Percentiles rank a stretch among this genome's conserved stretches.
Evolutionary conservation across 345 rosid genomes (phyloP).

Genomic region (Moricandia moricandioides): DNA sequence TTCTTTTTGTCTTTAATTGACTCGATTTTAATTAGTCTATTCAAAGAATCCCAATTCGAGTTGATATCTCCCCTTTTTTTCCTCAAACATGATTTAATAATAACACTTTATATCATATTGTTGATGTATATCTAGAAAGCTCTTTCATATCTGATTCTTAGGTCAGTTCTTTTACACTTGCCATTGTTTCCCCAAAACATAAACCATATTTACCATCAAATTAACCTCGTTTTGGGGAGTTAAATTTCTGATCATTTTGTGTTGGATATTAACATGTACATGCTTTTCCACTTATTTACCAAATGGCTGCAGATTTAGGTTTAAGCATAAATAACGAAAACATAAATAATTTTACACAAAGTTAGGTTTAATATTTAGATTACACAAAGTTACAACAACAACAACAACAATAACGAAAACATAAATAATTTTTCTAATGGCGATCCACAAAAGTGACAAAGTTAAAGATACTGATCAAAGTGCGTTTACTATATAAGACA

Average conservation of each 20-base stretch:
- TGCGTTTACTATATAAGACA: neutral
- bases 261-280: no score
- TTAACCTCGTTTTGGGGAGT: neutral
- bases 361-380: no score
- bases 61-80: constrained; percentile 1
- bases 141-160: neutral
- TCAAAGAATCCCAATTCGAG: constrained; percentile 17
- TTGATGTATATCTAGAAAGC: neutral
- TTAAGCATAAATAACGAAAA: neutral
- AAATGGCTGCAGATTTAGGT: no score
- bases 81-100: neutral
- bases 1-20: constrained; percentile 24
- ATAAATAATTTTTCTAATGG: neutral
- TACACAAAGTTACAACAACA: neutral
- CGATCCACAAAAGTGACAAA: neutral
- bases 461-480: neutral
- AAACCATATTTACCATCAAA: neutral
- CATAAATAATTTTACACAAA: neutral
- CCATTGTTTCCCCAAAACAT: neutral
- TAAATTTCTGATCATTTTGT: neutral
- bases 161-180: neutral
- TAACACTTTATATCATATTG: neutral
- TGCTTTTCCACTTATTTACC: no score
- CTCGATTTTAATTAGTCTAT: constrained; percentile 13
- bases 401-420: neutral